phyloP scores from a whole-genome alignment of 176 grass and related monocot genomes.

The barley (Hordeum vulgare) region MorexV3_pseudomolecules_assembly NC_058522.1:91773837-91774336 shows the following conservation, averaged over 20 bases:
- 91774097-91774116: not conserved
- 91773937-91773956: not conserved
- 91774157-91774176: no score
- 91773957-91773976: not conserved
- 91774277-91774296: no score
- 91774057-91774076: not conserved
- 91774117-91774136: not conserved
- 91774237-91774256: no score
- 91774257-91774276: no score
- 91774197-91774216: no score
- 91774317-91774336: no score
- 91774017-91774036: not conserved
- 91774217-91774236: no score
- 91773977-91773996: not conserved
- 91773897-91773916: slow-evolving; percentile 10
- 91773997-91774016: not conserved
- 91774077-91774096: not conserved
- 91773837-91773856: not conserved
- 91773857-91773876: slow-evolving; percentile 2
- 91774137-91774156: not conserved
- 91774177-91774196: no score
- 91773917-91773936: not conserved
- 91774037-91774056: not conserved
- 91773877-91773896: not conserved
- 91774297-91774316: no score